These are phyloP conservation scores for Penicillium sp. DNA, from an alignment of 2,329 filamentous ascomycete species.

Conservation along the genomic window DNA sequence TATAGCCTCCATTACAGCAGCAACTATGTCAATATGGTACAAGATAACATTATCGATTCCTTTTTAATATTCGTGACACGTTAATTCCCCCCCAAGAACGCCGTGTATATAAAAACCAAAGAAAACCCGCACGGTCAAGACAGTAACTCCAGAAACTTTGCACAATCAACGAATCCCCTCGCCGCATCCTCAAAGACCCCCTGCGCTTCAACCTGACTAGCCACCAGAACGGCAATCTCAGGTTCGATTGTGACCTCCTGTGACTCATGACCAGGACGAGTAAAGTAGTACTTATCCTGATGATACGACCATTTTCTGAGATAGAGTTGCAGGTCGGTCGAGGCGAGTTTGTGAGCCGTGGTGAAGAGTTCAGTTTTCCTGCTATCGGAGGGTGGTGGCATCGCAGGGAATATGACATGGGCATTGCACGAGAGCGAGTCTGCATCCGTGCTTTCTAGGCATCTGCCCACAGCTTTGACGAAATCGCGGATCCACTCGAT, in stretches of 20 bases:
- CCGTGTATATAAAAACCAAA: background rate
- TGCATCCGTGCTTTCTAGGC: background rate
- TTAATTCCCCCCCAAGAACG: background rate
- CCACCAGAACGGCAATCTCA: slow-evolving; percentile 16
- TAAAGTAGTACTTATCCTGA: slow-evolving; percentile 47
- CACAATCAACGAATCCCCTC: background rate
- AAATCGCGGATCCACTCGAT: slow-evolving; percentile 42
- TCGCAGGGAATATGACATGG: slow-evolving; percentile 5
- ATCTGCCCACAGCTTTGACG: slow-evolving; percentile 14
- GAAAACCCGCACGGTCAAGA: background rate
- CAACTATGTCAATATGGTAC: background rate
- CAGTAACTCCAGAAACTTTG: background rate
- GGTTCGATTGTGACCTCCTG: slow-evolving; percentile 44
- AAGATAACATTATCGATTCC: background rate
- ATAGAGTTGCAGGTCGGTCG: slow-evolving; percentile 43
- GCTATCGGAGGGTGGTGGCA: slow-evolving; percentile 10
- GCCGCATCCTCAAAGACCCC: slow-evolving; percentile 22
- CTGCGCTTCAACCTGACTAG: slow-evolving; percentile 14
- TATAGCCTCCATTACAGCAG: background rate
- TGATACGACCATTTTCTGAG: slow-evolving; percentile 49
- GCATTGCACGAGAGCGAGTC: background rate
- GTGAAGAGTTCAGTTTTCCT: slow-evolving; percentile 15
- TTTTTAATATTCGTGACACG: background rate
- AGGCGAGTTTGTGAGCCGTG: slow-evolving; percentile 30
- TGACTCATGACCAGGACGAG: slow-evolving; percentile 39